A percentile compares a stretch with the other conserved stretches of the same genome.
These are phyloP conservation scores for Penicillium palitans DNA, from an alignment of 2,329 filamentous ascomycete species.

Conservation along the genomic window DNA sequence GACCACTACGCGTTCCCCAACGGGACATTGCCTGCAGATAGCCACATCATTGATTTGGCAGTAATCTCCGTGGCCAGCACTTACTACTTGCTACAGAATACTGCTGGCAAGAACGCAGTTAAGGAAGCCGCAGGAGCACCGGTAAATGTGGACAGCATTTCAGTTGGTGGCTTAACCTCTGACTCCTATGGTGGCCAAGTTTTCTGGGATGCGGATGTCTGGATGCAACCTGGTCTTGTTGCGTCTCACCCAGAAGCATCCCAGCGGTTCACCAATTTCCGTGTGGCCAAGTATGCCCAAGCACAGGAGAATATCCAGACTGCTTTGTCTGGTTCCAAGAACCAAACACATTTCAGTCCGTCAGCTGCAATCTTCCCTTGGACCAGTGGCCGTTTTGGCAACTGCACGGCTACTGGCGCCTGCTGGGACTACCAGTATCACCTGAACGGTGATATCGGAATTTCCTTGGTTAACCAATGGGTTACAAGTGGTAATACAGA, in stretches of 20 bases:
- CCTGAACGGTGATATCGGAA: slow-evolving; percentile 67
- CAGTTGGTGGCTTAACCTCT: slow-evolving; percentile 67
- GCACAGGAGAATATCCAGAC: slow-evolving; percentile 61
- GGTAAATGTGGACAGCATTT: slow-evolving; percentile 63
- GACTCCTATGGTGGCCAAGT: slow-evolving; percentile 67
- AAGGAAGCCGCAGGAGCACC: slow-evolving; percentile 50
- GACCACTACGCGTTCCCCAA: slow-evolving; percentile 63
- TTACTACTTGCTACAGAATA: slow-evolving; percentile 53
- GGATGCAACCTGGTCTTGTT: slow-evolving; percentile 68
- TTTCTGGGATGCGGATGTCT: slow-evolving; percentile 68
- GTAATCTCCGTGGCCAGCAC: slow-evolving; percentile 51
- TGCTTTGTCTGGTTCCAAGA: slow-evolving; percentile 59
- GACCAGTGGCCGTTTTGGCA: slow-evolving; percentile 67
- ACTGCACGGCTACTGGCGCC: slow-evolving; percentile 64
- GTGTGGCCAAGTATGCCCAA: slow-evolving; percentile 59
- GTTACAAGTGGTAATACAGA: slow-evolving; percentile 59
- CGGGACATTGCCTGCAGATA: slow-evolving; percentile 58
- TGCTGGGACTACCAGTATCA: slow-evolving; percentile 75
- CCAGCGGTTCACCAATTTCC: slow-evolving; percentile 65
- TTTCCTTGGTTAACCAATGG: slow-evolving; percentile 63
- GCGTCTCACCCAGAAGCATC: slow-evolving; percentile 63
- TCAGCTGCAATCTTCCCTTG: slow-evolving; percentile 66
- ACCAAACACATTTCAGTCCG: slow-evolving; percentile 56
- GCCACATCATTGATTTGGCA: slow-evolving; percentile 55
- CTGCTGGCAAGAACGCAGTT: slow-evolving; percentile 55